Evolutionary conservation across 495 filamentous ascomycete species (phyloP), one percentile per base, ranked within the genome.

Genomic region (Daldinia grandis): DNA sequence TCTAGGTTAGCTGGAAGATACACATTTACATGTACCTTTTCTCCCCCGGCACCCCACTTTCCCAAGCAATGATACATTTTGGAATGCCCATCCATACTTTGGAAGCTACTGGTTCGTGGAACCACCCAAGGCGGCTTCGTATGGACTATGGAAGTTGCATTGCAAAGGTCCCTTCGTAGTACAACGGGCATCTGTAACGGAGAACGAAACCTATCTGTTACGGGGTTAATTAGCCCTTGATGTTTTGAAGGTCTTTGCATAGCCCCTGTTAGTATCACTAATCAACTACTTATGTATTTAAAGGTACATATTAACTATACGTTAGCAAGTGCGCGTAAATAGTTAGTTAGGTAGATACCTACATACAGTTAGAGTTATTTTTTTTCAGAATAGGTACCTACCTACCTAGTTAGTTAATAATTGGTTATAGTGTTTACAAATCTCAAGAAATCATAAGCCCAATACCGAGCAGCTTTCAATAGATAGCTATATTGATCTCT

Each of bases 181-280:
- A 47, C 19, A 47, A 38, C 12, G 10, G 10, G 21, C 42, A 24
- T 12, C 9, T 7, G 42, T 47, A 9, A 47, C 42, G 42, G 19
- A 21, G 42, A 47, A 12, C 42, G 42, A 47, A 47, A 47, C 19
- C 42, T 10, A 4, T 24, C 2, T 37, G 58, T 71, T 63, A 66
- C 62, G n/a, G 14, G 68, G 31, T 42, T 71, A 72, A 72, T 72
- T 72, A 72, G 40, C 69, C 69, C 62, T 12, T 1, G 3, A 53
- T 30, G 49, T 8, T 5, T 30, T 9, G 15, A 10, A 51, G n/a
- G 5, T 51, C 4, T 6, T n/a, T 19, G 24, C 5, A 30, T 25
- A 53, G 27, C 5, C 24, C 49, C 5, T 53, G 8, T 3, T 17
- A 28, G 5, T 12, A 53, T 53, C 49, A 30, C 10, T 47, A 47